Conservation (phyloP, 345 rosid genomes). For the Salix koriyanagi region DNA sequence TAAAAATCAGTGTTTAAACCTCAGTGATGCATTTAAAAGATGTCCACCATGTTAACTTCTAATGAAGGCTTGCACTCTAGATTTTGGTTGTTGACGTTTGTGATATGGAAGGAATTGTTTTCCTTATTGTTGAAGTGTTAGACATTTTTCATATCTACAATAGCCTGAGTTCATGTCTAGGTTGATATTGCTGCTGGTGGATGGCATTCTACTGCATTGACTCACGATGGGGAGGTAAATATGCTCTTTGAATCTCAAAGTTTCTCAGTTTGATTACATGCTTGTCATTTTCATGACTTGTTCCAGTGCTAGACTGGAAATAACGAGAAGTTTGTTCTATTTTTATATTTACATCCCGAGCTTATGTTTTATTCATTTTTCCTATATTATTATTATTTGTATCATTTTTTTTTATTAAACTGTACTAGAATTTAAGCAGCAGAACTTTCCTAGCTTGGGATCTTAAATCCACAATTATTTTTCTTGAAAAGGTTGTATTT, state of each 20-base stretch:
- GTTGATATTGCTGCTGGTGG: slow-evolving; percentile 99
- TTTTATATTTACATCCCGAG: background rate
- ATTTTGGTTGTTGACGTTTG: slow-evolving; percentile 7
- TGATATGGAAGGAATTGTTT: background rate
- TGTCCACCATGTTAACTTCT: background rate
- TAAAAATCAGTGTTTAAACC: background rate
- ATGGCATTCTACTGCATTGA: slow-evolving; percentile 97
- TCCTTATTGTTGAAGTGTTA: background rate
- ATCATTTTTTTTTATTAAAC: background rate
- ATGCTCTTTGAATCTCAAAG: slow-evolving; percentile 1
- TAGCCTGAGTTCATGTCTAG: slow-evolving; percentile 31
- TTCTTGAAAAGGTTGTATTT: background rate
- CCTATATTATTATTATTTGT: background rate
- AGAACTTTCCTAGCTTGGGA: background rate
- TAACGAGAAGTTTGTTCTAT: background rate
- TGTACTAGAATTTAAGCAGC: background rate
- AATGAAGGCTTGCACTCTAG: background rate
- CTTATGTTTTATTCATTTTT: background rate
- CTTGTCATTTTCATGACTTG: background rate
- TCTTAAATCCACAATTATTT: background rate
- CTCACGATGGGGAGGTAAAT: slow-evolving; percentile 75
- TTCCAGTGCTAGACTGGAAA: background rate
- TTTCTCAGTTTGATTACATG: background rate
- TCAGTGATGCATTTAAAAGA: background rate
- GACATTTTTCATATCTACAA: background rate